A percentile compares a stretch with the other conserved stretches of the same genome.
Evolutionary conservation across 83 land plant species (phyloP).

Genomic region (Thuja plicata): DNA sequence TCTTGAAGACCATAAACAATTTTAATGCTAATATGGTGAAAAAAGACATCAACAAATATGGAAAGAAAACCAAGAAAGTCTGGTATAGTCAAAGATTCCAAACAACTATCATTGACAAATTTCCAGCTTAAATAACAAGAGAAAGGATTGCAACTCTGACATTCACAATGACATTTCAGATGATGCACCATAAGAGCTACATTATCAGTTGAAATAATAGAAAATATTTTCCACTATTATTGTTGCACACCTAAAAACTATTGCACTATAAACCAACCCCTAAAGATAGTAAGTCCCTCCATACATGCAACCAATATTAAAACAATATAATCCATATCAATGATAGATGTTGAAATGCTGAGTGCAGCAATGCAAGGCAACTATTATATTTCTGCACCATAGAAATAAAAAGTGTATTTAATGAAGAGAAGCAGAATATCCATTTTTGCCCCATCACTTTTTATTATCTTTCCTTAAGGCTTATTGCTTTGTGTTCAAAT

Average conservation of each 20-base stretch:
- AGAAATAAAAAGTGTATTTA: too few species aligned
- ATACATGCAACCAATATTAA: too few species aligned
- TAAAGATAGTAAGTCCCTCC: too few species aligned
- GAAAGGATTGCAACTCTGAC: not conserved
- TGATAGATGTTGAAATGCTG: too few species aligned
- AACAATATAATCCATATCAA: too few species aligned
- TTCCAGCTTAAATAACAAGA: not conserved
- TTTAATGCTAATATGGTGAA: not conserved
- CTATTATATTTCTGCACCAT: too few species aligned
- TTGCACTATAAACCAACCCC: too few species aligned
- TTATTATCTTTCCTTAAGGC: too few species aligned
- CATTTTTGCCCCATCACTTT: too few species aligned
- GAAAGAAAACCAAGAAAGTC: not conserved
- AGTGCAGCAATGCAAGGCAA: too few species aligned
- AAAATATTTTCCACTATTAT: not conserved
- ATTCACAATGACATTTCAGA: not conserved
- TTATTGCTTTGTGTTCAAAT: too few species aligned
- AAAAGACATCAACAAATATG: not conserved
- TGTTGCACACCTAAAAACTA: not conserved
- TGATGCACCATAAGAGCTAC: not conserved
- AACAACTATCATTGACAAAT: not conserved
- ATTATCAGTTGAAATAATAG: not conserved
- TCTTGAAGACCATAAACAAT: not conserved
- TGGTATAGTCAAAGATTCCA: not conserved
- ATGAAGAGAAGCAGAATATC: too few species aligned